Evolutionary conservation across 805 yeast genomes (phyloP).

Genomic region (Pichia paraexigua): DNA sequence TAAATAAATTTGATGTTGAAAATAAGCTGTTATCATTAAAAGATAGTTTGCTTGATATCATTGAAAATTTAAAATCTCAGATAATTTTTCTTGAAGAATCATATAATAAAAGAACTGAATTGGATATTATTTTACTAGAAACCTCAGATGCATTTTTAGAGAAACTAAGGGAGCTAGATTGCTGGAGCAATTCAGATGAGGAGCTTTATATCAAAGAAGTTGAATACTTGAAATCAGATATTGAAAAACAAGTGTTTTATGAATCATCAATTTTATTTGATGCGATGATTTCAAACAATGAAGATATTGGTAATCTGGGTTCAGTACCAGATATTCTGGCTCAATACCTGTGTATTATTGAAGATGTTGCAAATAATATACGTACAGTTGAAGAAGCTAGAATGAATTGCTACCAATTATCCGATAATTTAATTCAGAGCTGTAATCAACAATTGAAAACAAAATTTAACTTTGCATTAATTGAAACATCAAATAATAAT

Average conservation of each 20-base stretch:
- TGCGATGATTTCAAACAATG: conserved; percentile 20
- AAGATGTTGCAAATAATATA: conserved; percentile 1
- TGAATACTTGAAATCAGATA: conserved; percentile 35
- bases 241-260: conserved; percentile 47
- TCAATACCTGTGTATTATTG: conserved; percentile 3
- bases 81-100: conserved; percentile 44
- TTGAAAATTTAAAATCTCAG: conserved; percentile 33
- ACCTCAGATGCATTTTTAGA: conserved; percentile 39
- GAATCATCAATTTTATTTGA: conserved; percentile 52
- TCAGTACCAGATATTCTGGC: conserved; percentile 4
- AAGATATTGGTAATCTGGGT: neutral
- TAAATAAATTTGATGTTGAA: conserved; percentile 20
- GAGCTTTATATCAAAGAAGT: conserved; percentile 34
- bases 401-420: conserved; percentile 1
- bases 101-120: conserved; percentile 41
- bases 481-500: neutral
- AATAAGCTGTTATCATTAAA: conserved; percentile 11
- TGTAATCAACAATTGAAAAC: neutral
- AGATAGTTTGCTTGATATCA: conserved; percentile 15
- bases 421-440: conserved; percentile 4
- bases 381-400: conserved; percentile 5
- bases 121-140: conserved; percentile 38
- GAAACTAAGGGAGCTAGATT: conserved; percentile 43
- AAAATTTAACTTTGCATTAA: neutral
- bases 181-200: conserved; percentile 46